A percentile compares a stretch with the other conserved stretches of the same genome.
Conservation (phyloP, 1,139 yeast genomes). For the Martiniozyma asiatica region DNA sequence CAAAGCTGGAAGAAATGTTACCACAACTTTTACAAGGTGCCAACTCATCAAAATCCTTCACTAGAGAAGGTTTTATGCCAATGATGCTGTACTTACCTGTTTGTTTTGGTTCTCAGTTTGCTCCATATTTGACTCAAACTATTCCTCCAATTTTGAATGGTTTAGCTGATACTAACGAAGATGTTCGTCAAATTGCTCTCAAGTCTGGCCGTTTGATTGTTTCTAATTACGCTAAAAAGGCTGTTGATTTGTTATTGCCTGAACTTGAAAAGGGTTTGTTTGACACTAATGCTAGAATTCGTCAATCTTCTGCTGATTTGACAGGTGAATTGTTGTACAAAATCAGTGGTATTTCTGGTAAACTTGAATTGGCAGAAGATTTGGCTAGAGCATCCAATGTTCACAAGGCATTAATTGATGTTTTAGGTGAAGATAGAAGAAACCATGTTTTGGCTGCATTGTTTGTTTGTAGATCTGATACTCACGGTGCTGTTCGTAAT, state of each 20-base stretch:
- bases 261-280: constrained; percentile 86
- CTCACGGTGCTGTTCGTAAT: constrained; percentile 74
- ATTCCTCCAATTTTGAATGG: constrained; percentile 88
- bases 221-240: constrained; percentile 81
- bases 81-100: constrained; percentile 82
- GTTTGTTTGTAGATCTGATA: constrained; percentile 89
- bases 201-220: constrained; percentile 91
- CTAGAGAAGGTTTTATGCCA: constrained; percentile 92
- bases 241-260: constrained; percentile 86
- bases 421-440: constrained; percentile 80
- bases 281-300: constrained; percentile 73
- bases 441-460: constrained; percentile 74
- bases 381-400: constrained; percentile 47
- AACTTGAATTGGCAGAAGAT: constrained; percentile 54
- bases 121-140: constrained; percentile 75
- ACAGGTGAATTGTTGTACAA: constrained; percentile 95
- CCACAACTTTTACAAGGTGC: constrained; percentile 75
- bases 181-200: constrained; percentile 78
- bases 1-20: constrained; percentile 76
- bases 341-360: constrained; percentile 78
- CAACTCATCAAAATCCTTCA: constrained; percentile 48
- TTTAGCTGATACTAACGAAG: constrained; percentile 81
- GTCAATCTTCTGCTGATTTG: constrained; percentile 88
- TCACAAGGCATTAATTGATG: constrained; percentile 56
- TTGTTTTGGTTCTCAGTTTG: constrained; percentile 84